Evolutionary conservation across 1,284 basidiomycete genomes (phyloP).

Genomic region (Ceratobasidium sp.): DNA sequence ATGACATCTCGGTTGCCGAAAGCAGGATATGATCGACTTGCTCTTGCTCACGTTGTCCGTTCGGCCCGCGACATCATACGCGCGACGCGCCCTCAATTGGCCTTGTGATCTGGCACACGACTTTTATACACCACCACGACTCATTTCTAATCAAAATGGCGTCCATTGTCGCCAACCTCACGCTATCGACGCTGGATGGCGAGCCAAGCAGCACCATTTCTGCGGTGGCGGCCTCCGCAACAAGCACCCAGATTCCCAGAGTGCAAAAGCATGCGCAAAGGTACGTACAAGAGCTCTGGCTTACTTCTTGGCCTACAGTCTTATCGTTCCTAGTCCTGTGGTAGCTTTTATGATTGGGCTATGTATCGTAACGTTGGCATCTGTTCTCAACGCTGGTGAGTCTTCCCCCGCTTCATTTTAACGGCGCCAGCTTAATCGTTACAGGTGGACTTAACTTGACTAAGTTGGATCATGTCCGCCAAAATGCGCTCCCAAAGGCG

Average conservation of each 20-base stretch:
- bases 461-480: constrained; percentile 78
- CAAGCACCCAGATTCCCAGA: not conserved
- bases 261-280: constrained; percentile 24
- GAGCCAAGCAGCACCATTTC: not conserved
- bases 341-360: constrained; percentile 79
- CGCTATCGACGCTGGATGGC: not conserved
- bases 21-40: constrained; percentile 21
- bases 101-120: constrained; percentile 13
- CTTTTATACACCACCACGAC: not conserved
- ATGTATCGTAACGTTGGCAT: constrained; percentile 76
- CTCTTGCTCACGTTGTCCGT: not conserved
- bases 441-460: constrained; percentile 76
- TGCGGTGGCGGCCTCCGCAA: constrained; percentile 12
- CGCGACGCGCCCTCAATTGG: constrained; percentile 21
- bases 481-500: constrained; percentile 69
- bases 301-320: not conserved
- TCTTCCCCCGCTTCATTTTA: not conserved
- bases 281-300: not conserved
- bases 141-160: constrained; percentile 2
- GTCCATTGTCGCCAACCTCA: not conserved
- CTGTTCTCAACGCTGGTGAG: constrained; percentile 74
- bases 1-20: constrained; percentile 21
- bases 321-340: constrained; percentile 53
- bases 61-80: constrained; percentile 6
- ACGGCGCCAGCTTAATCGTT: not conserved